Conservation (phyloP, 2,329 filamentous ascomycete species). For the Penicillium sp. region DNA sequence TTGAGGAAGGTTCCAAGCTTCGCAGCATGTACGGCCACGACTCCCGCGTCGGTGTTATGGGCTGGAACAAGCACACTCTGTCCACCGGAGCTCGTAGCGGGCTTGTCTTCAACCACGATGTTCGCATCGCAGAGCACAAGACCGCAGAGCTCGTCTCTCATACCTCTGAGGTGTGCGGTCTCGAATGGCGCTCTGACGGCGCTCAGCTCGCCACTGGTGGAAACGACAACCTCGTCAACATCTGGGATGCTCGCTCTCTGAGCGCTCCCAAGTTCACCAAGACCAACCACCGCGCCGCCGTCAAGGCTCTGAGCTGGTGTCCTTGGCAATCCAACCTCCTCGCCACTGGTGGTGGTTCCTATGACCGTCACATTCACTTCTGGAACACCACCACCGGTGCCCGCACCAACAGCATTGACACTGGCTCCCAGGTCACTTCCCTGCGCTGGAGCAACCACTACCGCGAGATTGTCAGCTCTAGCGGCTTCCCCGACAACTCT, state of each 20-base stretch:
- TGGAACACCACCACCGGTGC: constrained; percentile 98
- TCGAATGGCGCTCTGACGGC: constrained; percentile 95
- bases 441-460: constrained; percentile 94
- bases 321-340: constrained; percentile 97
- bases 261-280: constrained; percentile 97
- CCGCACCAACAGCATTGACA: constrained; percentile 97
- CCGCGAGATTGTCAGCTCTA: constrained; percentile 95
- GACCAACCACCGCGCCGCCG: constrained; percentile 97
- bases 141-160: constrained; percentile 92
- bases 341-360: constrained; percentile 88
- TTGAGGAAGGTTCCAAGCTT: constrained; percentile 86
- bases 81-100: constrained; percentile 91
- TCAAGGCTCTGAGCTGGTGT: constrained; percentile 98
- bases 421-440: constrained; percentile 91
- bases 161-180: constrained; percentile 93
- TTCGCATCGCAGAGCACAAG: constrained; percentile 96
- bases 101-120: constrained; percentile 96
- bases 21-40: constrained; percentile 98
- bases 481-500: constrained; percentile 97
- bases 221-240: constrained; percentile 97
- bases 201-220: constrained; percentile 94
- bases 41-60: constrained; percentile 92
- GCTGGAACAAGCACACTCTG: constrained; percentile 96
- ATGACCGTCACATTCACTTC: constrained; percentile 98
- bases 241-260: constrained; percentile 94